Evolutionary conservation across 192 early-diverging fungal species (phyloP).

Genomic region (Rhizophagus prolifer): DNA sequence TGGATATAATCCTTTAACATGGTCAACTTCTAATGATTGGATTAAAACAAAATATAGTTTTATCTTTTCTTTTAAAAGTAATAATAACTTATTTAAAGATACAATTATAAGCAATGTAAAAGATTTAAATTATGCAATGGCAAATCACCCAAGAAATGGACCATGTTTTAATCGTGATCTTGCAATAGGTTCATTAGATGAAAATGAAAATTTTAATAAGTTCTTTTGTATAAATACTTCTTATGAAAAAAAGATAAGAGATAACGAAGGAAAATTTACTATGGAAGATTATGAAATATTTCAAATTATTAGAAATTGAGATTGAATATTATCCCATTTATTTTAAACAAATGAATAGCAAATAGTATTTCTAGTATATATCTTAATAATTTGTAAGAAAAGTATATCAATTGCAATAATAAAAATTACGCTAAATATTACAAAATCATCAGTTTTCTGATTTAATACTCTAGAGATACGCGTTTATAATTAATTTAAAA

Average conservation of each 20-base stretch:
- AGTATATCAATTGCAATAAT: too few relatives aligned
- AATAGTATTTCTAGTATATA: too few relatives aligned
- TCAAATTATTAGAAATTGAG: neutral
- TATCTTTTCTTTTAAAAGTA: neutral
- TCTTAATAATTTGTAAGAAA: too few relatives aligned
- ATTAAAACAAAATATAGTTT: neutral
- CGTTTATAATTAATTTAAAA: too few relatives aligned
- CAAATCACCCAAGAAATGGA: too few relatives aligned
- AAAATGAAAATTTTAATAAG: neutral
- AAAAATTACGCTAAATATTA: too few relatives aligned
- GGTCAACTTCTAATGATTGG: neutral
- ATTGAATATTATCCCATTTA: too few relatives aligned
- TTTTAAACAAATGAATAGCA: too few relatives aligned
- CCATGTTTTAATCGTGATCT: neutral
- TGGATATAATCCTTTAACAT: neutral
- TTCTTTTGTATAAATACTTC: neutral
- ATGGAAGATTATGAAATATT: neutral
- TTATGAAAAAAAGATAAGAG: neutral
- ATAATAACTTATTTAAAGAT: neutral
- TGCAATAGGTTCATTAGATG: neutral
- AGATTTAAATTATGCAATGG: too few relatives aligned
- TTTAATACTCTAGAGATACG: too few relatives aligned
- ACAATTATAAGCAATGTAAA: too few relatives aligned
- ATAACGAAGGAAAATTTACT: neutral
- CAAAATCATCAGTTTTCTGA: too few relatives aligned